Conservation (phyloP, 1,284 basidiomycete species). For the Ceratobasidium sp. region DNA sequence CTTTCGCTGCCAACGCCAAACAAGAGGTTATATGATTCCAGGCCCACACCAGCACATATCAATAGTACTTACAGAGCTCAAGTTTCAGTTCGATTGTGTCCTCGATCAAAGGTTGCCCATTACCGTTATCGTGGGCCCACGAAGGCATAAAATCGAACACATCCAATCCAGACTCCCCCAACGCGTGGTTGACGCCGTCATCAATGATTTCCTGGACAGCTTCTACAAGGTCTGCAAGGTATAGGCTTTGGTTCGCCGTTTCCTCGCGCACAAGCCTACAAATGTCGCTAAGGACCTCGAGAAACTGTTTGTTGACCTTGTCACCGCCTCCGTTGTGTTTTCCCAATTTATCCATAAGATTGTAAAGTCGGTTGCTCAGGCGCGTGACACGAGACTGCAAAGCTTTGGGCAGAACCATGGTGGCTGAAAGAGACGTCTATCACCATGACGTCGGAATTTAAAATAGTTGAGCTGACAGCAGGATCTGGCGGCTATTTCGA, state of each 20-base stretch:
- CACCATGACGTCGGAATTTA: too few relatives aligned
- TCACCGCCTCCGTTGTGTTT: background rate
- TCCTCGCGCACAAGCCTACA: slow-evolving; percentile 20
- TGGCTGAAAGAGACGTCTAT: too few relatives aligned
- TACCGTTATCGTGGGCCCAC: slow-evolving; percentile 19
- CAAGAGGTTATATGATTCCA: too few relatives aligned
- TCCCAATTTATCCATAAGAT: background rate
- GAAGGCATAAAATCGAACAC: slow-evolving; percentile 39
- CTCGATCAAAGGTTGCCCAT: slow-evolving; percentile 8
- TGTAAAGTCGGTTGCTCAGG: background rate
- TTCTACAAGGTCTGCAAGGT: slow-evolving; percentile 7
- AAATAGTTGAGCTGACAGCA: too few relatives aligned
- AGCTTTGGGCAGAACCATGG: background rate
- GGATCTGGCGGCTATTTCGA: too few relatives aligned
- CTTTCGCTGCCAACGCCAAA: too few relatives aligned
- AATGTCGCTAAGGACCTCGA: slow-evolving; percentile 10
- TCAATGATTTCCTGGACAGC: background rate
- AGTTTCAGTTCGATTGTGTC: background rate
- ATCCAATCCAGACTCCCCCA: background rate
- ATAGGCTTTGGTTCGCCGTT: background rate
- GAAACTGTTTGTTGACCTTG: background rate
- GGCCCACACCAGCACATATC: too few relatives aligned
- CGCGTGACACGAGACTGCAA: background rate
- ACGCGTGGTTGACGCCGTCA: background rate
- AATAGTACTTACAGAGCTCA: too few relatives aligned